Evolutionary conservation across 2,329 filamentous ascomycete genomes (phyloP), one percentile per base, ranked within the genome.

Genomic region (Diaporthe citrichinensis): DNA sequence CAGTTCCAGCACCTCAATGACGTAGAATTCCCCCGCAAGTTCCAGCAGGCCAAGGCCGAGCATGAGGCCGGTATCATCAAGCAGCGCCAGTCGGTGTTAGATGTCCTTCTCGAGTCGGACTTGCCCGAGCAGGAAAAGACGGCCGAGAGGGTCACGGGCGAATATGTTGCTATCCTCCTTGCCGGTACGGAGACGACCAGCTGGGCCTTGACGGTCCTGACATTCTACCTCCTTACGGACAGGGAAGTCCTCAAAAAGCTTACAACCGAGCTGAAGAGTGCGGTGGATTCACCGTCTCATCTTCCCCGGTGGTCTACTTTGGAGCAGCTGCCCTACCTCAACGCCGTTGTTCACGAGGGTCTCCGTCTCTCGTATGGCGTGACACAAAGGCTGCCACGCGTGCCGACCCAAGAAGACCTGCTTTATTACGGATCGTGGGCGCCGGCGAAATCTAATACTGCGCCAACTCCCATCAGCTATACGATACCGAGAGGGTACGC

Each of bases 281-380:
- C 62, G 5, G 61, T 76, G 10, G 14, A 68, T 23, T 77, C 79
- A 49, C 72, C 77, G n/a, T 49, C 57, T 7, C 49, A 77, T 6
- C 78, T 78, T 1, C 59, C 71, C 3, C 44, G 76, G 2, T 80
- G 78, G 79, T 51, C 71, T 6, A 57, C 53, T 15, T 77, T 81
- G 5, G 80, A 80, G 75, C 71, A 75, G 49, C 57, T 78, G 6
- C 78, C 79, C 9, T 80, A 80, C 57, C 74, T 80, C 7, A 41
- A 65, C 44, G 80, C 73, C 1, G 77, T 80, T 5, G 44, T 81
- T 7, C 72, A 76, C 8, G 79, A 81, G 46, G 78, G 75, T 2
- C 68, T 80, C 28, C 76, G 80, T 2, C 71, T 81, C 5, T 75
- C 77, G 25, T 78, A 79, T 46, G 79, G 79, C 3, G 55, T 76